Conservation (phyloP, 345 rosid species). For the Excoecaria cochinchinensis region DNA sequence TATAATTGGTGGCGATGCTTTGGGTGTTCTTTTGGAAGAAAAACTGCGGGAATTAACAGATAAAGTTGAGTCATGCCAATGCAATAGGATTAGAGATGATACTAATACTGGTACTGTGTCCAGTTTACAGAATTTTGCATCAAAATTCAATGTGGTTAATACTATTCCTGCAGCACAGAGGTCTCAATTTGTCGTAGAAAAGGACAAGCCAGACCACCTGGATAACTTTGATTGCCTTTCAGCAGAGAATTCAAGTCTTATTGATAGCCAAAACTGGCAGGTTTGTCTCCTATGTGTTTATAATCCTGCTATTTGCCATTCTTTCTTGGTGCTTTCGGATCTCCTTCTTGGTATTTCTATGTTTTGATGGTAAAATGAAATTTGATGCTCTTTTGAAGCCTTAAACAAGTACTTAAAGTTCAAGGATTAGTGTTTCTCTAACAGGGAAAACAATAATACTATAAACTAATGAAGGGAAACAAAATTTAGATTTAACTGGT, state of each 20-base stretch:
- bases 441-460: neutral
- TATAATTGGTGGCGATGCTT: constrained; percentile 50
- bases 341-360: constrained; percentile 7
- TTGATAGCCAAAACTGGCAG: constrained; percentile 48
- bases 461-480: neutral
- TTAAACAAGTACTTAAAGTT: neutral
- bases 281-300: constrained; percentile 35
- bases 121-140: constrained; percentile 32
- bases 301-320: neutral
- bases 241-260: constrained; percentile 17
- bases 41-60: constrained; percentile 67
- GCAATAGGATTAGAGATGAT: constrained; percentile 45
- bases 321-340: neutral
- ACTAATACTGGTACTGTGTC: constrained; percentile 36
- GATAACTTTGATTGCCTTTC: constrained; percentile 43
- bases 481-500: neutral
- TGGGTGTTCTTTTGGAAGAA: constrained; percentile 67
- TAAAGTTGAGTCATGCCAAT: constrained; percentile 55
- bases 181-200: constrained; percentile 36
- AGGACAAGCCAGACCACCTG: constrained; percentile 28
- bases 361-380: neutral
- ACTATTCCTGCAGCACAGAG: constrained; percentile 31
- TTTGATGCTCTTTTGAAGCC: constrained; percentile 5
- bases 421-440: neutral
- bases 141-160: constrained; percentile 25